These are phyloP conservation scores for Spergularia marina DNA, from an alignment of 148 eudicot species.

Conservation along the genomic window DNA sequence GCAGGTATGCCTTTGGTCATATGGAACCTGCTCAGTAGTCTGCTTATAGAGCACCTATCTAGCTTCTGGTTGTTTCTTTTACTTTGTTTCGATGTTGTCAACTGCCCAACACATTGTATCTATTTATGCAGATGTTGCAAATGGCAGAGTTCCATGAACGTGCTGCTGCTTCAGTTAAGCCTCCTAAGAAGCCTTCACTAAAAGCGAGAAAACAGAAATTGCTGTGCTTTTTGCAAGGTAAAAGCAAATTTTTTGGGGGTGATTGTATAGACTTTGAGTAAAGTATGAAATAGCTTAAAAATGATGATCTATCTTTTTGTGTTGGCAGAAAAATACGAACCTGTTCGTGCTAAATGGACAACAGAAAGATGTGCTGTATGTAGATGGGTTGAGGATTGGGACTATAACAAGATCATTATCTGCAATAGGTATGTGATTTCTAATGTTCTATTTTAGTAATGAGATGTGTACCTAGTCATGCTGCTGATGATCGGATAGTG, in stretches of 20 bases:
- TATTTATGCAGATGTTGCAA: slow-evolving; percentile 77
- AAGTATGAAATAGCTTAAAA: slow-evolving; percentile 6
- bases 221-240: slow-evolving; percentile 88
- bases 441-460: not conserved
- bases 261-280: not conserved
- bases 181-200: slow-evolving; percentile 76
- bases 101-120: slow-evolving; percentile 15
- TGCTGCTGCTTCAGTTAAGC: slow-evolving; percentile 58
- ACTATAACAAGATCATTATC: slow-evolving; percentile 91
- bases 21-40: slow-evolving; percentile 1
- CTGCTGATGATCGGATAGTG: not conserved
- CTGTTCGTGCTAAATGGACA: slow-evolving; percentile 93
- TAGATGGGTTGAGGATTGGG: slow-evolving; percentile 99
- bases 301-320: slow-evolving; percentile 5
- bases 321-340: slow-evolving; percentile 79
- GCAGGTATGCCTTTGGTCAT: not conserved
- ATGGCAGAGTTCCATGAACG: slow-evolving; percentile 86
- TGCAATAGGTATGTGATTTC: slow-evolving; percentile 68
- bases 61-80: slow-evolving; percentile 10
- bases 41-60: not conserved
- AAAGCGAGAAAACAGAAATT: slow-evolving; percentile 88
- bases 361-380: slow-evolving; percentile 99
- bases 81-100: not conserved
- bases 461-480: not conserved
- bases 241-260: not conserved